Conservation (phyloP, 1,284 basidiomycete species). For the Ganoderma multipileum region DNA sequence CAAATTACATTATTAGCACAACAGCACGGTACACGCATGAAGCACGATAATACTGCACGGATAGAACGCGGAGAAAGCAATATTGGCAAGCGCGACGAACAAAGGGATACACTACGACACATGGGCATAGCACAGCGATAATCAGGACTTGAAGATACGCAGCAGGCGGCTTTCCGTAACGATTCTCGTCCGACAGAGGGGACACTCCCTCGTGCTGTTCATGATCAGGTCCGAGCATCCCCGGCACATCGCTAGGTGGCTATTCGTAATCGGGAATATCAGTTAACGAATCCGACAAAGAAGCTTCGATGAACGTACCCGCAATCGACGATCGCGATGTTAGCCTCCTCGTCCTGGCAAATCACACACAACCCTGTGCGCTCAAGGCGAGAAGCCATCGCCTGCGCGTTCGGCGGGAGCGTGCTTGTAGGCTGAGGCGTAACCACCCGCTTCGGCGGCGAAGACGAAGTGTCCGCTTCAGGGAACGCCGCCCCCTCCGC, state of each 20-base stretch:
- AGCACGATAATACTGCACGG: background rate
- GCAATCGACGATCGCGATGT: conserved; percentile 92
- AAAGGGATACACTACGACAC: background rate
- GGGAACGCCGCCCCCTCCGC: conserved; percentile 1
- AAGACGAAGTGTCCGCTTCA: conserved; percentile 15
- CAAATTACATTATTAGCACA: conserved; percentile 1
- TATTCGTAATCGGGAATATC: conserved; percentile 36
- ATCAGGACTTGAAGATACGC: conserved; percentile 77
- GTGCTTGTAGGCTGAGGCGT: conserved; percentile 33
- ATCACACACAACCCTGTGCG: conserved; percentile 84
- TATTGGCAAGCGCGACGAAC: background rate
- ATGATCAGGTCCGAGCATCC: conserved; percentile 87
- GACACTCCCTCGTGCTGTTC: conserved; percentile 82
- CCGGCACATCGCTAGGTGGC: conserved; percentile 84
- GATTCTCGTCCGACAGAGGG: conserved; percentile 85
- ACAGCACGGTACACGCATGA: background rate
- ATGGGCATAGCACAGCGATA: background rate
- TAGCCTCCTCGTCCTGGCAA: conserved; percentile 91
- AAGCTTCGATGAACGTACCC: conserved; percentile 59
- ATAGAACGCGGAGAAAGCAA: background rate
- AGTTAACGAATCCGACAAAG: background rate
- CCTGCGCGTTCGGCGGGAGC: conserved; percentile 40
- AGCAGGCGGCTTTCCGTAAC: conserved; percentile 82
- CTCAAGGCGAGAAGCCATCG: conserved; percentile 54
- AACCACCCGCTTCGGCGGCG: conserved; percentile 27